Evolutionary conservation across 129 eudicot genomes (phyloP).

Genomic region (Sambucus nigra): DNA sequence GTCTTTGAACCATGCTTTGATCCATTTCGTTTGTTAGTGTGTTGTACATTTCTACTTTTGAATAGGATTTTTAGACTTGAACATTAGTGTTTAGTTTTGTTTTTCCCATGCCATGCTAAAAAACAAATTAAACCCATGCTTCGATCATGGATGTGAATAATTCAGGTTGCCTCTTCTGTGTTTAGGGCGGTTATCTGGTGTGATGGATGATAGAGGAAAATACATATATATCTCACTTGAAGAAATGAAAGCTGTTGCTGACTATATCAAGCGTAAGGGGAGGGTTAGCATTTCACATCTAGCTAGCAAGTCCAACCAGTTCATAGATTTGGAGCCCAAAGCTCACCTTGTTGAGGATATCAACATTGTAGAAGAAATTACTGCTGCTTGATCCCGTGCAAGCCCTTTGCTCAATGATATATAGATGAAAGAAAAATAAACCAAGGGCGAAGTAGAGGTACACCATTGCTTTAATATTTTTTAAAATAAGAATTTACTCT

Average conservation of each 20-base stretch:
- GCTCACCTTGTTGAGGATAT: conserved; percentile 48
- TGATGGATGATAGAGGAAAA: conserved; percentile 97
- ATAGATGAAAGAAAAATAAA: not conserved
- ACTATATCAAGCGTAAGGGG: conserved; percentile 84
- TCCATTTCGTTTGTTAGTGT: not conserved
- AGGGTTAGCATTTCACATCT: conserved; percentile 88
- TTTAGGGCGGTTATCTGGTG: conserved; percentile 90
- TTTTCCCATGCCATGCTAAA: too few species aligned
- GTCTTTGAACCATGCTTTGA: too few species aligned
- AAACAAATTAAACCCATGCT: not conserved
- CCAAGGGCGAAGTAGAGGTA: not conserved
- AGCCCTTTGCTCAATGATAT: not conserved
- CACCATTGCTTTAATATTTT: not conserved
- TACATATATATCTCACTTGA: conserved; percentile 89
- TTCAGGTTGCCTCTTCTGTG: not conserved
- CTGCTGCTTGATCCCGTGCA: conserved; percentile 46
- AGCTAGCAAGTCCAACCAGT: conserved; percentile 93
- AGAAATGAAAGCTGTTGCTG: conserved; percentile 99
- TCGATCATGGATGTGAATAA: not conserved
- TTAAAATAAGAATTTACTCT: not conserved
- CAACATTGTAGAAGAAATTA: conserved; percentile 42
- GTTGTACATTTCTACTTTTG: not conserved
- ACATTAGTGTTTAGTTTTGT: not conserved
- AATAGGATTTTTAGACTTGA: not conserved
- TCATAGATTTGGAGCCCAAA: conserved; percentile 96